Conservation (phyloP, 441 rosid genomes). For the Eruca vesicaria region DNA sequence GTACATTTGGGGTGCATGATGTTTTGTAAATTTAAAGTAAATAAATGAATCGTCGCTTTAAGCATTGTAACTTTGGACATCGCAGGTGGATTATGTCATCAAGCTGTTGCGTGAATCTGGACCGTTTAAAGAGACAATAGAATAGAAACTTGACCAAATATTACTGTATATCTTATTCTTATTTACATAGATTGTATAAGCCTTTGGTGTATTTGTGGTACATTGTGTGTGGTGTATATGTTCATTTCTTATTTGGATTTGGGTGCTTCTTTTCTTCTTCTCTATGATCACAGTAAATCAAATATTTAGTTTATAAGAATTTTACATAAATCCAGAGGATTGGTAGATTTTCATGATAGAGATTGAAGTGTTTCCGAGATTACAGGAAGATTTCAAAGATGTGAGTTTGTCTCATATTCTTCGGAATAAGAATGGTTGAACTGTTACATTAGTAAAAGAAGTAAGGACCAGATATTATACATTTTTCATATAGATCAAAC, state of each 20-base stretch:
- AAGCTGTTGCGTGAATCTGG: constrained; percentile 70
- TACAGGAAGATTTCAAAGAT: too few species aligned
- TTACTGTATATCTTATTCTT: neutral
- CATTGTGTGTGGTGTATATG: neutral
- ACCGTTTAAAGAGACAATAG: constrained; percentile 73
- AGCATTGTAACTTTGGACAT: neutral
- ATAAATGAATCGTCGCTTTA: neutral
- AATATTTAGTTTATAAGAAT: too few species aligned
- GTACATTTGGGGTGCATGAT: constrained; percentile 34
- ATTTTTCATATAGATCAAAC: too few species aligned
- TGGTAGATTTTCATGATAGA: too few species aligned
- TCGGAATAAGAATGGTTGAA: too few species aligned
- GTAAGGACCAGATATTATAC: too few species aligned
- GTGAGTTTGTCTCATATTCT: too few species aligned
- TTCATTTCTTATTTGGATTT: neutral
- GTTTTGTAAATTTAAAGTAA: neutral
- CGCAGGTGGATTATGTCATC: constrained; percentile 76
- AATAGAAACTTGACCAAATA: constrained; percentile 22
- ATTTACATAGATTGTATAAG: neutral
- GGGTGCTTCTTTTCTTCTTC: neutral
- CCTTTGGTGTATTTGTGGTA: neutral
- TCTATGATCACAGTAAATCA: neutral
- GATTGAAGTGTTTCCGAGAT: too few species aligned
- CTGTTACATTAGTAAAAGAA: too few species aligned
- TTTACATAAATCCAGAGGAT: too few species aligned